Percentiles rank a stretch among this genome's conserved stretches.
These are phyloP conservation scores for Dioszegia crocea DNA, from an alignment of 768 basidiomycete species.

Conservation along the genomic window DNA sequence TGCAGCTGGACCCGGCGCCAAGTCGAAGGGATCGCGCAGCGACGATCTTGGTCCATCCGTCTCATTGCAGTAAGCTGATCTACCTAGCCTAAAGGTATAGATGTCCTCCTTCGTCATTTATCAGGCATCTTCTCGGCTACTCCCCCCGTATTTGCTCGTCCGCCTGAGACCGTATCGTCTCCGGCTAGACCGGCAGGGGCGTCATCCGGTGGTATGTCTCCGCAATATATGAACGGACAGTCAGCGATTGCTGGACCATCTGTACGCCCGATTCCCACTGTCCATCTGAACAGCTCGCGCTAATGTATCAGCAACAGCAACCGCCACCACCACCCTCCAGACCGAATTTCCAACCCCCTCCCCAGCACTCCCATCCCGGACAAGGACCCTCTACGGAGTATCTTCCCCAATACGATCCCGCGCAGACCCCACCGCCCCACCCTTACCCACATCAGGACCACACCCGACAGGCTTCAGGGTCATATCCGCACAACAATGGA, in stretches of 20 bases:
- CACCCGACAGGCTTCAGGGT: constrained; percentile 25
- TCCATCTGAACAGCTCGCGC: background rate
- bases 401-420: constrained; percentile 41
- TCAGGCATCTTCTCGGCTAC: constrained; percentile 74
- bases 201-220: background rate
- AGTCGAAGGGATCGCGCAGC: too few relatives aligned
- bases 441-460: constrained; percentile 37
- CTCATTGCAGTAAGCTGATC: too few relatives aligned
- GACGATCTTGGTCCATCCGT: too few relatives aligned
- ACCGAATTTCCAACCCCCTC: constrained; percentile 8
- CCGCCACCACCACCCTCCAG: constrained; percentile 23
- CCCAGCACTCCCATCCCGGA: constrained; percentile 8
- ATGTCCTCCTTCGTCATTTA: constrained; percentile 68
- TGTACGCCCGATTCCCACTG: background rate
- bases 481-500: constrained; percentile 13
- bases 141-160: constrained; percentile 87
- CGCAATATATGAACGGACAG: background rate
- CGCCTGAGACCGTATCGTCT: constrained; percentile 43
- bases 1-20: too few relatives aligned
- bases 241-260: constrained; percentile 4
- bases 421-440: constrained; percentile 44
- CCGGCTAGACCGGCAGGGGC: constrained; percentile 10
- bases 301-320: constrained; percentile 14
- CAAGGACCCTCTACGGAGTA: constrained; percentile 4
- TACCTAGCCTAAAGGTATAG: constrained; percentile 69